These are phyloP conservation scores for Candida sp. DNA, from an alignment of 1,139 yeast genomes.

Conservation along the genomic window DNA sequence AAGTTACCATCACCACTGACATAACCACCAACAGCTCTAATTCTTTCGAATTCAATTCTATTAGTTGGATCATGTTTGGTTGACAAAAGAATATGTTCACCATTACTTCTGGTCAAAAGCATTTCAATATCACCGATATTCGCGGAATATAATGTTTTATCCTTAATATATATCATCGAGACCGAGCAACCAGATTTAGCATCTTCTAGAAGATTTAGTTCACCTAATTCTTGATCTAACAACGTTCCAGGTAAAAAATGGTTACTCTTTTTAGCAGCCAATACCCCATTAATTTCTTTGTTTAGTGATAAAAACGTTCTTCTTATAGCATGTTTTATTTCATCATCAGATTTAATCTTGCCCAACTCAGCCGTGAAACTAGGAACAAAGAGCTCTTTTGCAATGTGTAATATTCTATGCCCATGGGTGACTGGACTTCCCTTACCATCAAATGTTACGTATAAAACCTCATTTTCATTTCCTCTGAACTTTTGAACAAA, in stretches of 20 bases:
- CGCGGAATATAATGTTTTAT: slow-evolving; percentile 71
- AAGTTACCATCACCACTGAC: slow-evolving; percentile 83
- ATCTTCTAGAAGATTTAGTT: slow-evolving; percentile 52
- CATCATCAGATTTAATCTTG: slow-evolving; percentile 41
- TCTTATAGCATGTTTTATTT: slow-evolving; percentile 65
- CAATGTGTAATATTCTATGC: slow-evolving; percentile 66
- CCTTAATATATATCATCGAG: slow-evolving; percentile 75
- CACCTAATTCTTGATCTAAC: slow-evolving; percentile 39
- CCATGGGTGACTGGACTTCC: slow-evolving; percentile 55
- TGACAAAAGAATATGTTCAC: slow-evolving; percentile 72
- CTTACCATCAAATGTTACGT: slow-evolving; percentile 88
- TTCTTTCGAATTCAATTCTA: slow-evolving; percentile 77
- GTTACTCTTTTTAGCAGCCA: slow-evolving; percentile 33
- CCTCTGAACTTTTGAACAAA: slow-evolving; percentile 89
- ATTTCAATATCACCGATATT: slow-evolving; percentile 92
- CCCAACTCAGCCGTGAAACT: slow-evolving; percentile 63
- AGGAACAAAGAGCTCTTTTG: slow-evolving; percentile 69
- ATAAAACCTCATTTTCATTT: slow-evolving; percentile 62
- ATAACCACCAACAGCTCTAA: slow-evolving; percentile 88
- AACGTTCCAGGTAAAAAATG: slow-evolving; percentile 20
- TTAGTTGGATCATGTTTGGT: slow-evolving; percentile 83
- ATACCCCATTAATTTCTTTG: slow-evolving; percentile 60
- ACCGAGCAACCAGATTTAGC: slow-evolving; percentile 84
- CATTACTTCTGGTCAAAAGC: slow-evolving; percentile 73
- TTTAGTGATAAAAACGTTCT: slow-evolving; percentile 78